A percentile compares a stretch with the other conserved stretches of the same genome.
phyloP scores from a whole-genome alignment of 1,139 yeast species.

The Yamadazyma blattariae region DNA sequence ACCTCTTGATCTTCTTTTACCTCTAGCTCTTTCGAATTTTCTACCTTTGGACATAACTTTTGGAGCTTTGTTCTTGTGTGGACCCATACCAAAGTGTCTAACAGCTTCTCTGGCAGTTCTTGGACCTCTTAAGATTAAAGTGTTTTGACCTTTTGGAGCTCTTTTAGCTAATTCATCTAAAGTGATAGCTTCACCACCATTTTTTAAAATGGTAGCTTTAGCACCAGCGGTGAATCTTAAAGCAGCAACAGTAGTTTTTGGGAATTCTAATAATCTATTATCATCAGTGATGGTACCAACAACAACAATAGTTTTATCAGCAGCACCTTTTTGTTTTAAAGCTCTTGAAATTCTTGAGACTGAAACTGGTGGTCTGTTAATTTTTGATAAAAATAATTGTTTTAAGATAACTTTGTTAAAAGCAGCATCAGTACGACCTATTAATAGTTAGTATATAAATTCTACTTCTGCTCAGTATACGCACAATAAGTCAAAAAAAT shows the following conservation, averaged over 20 bases:
- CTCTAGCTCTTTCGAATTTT: conserved; percentile 99
- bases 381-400: conserved; percentile 94
- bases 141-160: conserved; percentile 99
- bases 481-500: conserved; percentile 32
- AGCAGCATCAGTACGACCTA: conserved; percentile 97
- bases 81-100: conserved; percentile 99
- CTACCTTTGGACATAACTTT: conserved; percentile 96
- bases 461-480: conserved; percentile 56
- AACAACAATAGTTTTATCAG: conserved; percentile 92
- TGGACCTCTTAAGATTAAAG: conserved; percentile 97
- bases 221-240: conserved; percentile 99
- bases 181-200: conserved; percentile 99
- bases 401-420: conserved; percentile 97
- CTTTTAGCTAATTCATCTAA: conserved; percentile 98
- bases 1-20: conserved; percentile 99
- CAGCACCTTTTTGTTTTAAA: conserved; percentile 78
- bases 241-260: conserved; percentile 98
- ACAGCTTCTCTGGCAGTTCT: conserved; percentile 99
- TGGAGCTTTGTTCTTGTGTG: conserved; percentile 99
- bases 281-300: conserved; percentile 99
- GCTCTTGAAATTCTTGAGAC: conserved; percentile 88
- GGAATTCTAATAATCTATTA: conserved; percentile 89
- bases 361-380: conserved; percentile 99
- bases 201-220: conserved; percentile 93
- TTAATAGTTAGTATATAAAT: conserved; percentile 41